Evolutionary conservation across 306 rosid species (phyloP), one percentile per base, ranked within the genome.

Genomic region (Amphicarpaea edgeworthii): DNA sequence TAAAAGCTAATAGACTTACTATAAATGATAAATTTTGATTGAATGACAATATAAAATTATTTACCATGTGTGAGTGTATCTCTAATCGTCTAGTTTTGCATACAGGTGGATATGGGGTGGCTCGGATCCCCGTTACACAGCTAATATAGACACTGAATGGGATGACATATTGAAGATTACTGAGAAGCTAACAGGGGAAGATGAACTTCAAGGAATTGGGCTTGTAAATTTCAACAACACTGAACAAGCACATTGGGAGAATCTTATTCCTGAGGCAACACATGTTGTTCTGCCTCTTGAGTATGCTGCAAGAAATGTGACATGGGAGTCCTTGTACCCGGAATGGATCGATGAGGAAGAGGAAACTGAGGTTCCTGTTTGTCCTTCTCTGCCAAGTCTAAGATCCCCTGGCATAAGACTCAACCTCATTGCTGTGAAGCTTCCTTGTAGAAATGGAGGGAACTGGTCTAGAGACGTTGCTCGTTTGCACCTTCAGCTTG

Each of bases 301-400:
- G 60, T 61, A 86, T 75, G 97, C 88, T 20, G 90, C 85, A 37
- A 72, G 51, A 43, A 87, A 89, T 51, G 80, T 90, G 60, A 92
- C 96, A 16, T 95, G 98, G 98, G 91, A 87, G 12, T 87, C 96
- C 24, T 63, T 95, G 15, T 95, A 87, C 68, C 98, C 97, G 0
- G 98, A 95, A 88, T 95, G 98, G 98, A 95, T 95, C 60, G 98
- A 95, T 9, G 98, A 95, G 77, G 96, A 90, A 85, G 98, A 95
- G 43, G 97, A 89, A 74, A 79, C 89, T 9, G 91, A 81, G 47
- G 89, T 92, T 46, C 98, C 98, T 2, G 65, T 86, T 43, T 95
- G 98, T 47, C 97, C 98, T 32, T 79, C 92, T 64, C 81, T 95
- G 6, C 97, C 98, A 3, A 88, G 84, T 83, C 81, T 90, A 14